These are phyloP conservation scores for Cladosporium colombiae DNA, from an alignment of 2,329 filamentous ascomycete species.

Conservation along the genomic window DNA sequence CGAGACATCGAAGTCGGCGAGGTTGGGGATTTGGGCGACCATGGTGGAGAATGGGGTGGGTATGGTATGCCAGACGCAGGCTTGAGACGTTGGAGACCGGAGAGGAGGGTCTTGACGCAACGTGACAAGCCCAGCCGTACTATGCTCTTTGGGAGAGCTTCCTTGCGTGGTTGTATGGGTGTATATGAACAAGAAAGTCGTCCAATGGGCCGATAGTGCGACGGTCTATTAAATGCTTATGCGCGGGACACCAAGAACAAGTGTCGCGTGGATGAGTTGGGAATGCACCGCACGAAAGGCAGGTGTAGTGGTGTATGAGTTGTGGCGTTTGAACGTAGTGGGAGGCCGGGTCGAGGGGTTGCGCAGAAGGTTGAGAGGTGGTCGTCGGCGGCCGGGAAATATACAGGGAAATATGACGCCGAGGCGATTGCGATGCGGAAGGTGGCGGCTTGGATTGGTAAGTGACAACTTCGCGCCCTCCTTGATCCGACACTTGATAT, in stretches of 20 bases:
- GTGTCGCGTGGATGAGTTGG: neutral
- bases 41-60: conserved; percentile 32
- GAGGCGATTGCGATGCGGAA: conserved; percentile 12
- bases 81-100: conserved; percentile 38
- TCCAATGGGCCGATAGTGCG: neutral
- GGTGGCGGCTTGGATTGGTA: conserved; percentile 3
- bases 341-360: neutral
- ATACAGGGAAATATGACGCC: conserved; percentile 10
- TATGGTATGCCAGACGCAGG: conserved; percentile 37
- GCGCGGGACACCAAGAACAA: neutral
- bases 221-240: neutral
- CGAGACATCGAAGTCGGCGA: conserved; percentile 79
- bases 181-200: conserved; percentile 3
- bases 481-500: neutral
- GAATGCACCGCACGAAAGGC: conserved; percentile 1
- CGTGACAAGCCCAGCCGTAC: conserved; percentile 40
- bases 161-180: neutral
- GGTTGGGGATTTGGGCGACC: conserved; percentile 47
- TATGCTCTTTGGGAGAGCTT: conserved; percentile 11
- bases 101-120: conserved; percentile 29
- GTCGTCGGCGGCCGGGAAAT: neutral
- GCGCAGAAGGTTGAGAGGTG: neutral
- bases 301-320: neutral
- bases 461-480: neutral
- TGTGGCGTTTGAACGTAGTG: neutral